Evolutionary conservation across 1,139 yeast genomes (phyloP).

Genomic region (Yamadazyma mexicana): DNA sequence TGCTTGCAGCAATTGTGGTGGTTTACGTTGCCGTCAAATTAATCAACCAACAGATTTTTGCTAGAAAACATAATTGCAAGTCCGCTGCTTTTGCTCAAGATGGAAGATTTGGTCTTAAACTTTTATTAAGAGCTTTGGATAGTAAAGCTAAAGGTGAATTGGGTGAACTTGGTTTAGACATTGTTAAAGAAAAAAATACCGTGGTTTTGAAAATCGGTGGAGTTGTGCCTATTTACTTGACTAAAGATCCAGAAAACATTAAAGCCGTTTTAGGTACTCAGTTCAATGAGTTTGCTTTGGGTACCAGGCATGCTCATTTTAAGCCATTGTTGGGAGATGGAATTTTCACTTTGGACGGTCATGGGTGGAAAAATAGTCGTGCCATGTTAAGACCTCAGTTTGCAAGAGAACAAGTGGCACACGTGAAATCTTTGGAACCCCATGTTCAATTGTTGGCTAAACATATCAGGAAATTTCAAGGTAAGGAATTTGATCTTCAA

Average conservation of each 20-base stretch:
- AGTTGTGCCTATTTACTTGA: constrained; percentile 35
- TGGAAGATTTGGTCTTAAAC: constrained; percentile 18
- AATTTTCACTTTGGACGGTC: constrained; percentile 56
- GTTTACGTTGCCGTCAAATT: constrained; percentile 5
- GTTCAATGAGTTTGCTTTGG: constrained; percentile 53
- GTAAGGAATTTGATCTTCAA: constrained; percentile 46
- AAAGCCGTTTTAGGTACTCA: constrained; percentile 43
- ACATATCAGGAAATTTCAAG: constrained; percentile 28
- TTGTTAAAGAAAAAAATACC: constrained; percentile 17
- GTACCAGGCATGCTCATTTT: constrained; percentile 45
- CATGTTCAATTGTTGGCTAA: constrained; percentile 41
- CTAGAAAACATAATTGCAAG: constrained; percentile 56
- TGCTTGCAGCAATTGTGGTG: constrained; percentile 12
- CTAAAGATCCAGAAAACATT: constrained; percentile 41
- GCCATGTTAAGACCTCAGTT: constrained; percentile 62
- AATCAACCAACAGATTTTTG: constrained; percentile 24
- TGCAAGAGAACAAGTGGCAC: constrained; percentile 54
- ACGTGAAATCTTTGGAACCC: constrained; percentile 47
- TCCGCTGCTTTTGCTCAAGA: constrained; percentile 43
- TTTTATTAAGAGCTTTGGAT: constrained; percentile 18
- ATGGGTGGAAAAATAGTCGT: constrained; percentile 59
- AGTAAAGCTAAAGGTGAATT: constrained; percentile 25
- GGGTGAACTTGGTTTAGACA: constrained; percentile 20
- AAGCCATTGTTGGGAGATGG: constrained; percentile 55
- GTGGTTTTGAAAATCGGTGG: constrained; percentile 44